A percentile compares a stretch with the other conserved stretches of the same genome.
These are phyloP conservation scores for Hymenoscyphus repandus DNA, from an alignment of 2,329 filamentous ascomycete genomes.

Conservation along the genomic window DNA sequence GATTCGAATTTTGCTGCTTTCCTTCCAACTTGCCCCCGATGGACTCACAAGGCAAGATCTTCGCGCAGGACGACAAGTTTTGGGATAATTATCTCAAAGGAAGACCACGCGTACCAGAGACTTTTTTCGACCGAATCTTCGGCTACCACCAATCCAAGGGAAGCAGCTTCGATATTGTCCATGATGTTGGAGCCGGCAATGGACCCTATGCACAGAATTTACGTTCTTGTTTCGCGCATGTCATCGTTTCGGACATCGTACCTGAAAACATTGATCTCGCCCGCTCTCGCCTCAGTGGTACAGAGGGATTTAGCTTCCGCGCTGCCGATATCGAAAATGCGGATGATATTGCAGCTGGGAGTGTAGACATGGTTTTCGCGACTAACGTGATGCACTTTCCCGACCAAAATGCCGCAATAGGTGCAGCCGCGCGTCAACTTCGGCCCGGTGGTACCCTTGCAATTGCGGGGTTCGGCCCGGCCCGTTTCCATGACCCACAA, in stretches of 20 bases:
- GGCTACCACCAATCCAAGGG: constrained; percentile 21
- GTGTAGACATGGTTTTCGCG: constrained; percentile 15
- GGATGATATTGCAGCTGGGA: constrained; percentile 13
- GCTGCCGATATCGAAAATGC: constrained; percentile 16
- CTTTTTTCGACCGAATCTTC: constrained; percentile 24
- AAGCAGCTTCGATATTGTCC: background rate
- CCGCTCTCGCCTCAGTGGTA: background rate
- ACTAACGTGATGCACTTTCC: constrained; percentile 17
- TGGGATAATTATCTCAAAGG: constrained; percentile 27
- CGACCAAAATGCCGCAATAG: constrained; percentile 16
- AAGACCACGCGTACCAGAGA: constrained; percentile 16
- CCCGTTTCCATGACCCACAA: background rate
- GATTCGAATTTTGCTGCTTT: too few relatives aligned
- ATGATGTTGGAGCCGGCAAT: background rate
- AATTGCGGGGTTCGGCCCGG: background rate
- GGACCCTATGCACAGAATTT: background rate
- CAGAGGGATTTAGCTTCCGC: constrained; percentile 8
- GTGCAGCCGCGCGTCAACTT: constrained; percentile 13
- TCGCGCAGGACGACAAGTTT: constrained; percentile 19
- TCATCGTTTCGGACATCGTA: background rate
- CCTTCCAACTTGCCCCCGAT: background rate
- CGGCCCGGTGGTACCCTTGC: background rate
- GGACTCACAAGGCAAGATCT: constrained; percentile 1
- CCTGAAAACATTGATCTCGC: background rate
- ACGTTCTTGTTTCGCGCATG: background rate